Base-by-base conservation (phyloP, 2,329 filamentous ascomycete species). In the Talaromyces funiculosus region DNA sequence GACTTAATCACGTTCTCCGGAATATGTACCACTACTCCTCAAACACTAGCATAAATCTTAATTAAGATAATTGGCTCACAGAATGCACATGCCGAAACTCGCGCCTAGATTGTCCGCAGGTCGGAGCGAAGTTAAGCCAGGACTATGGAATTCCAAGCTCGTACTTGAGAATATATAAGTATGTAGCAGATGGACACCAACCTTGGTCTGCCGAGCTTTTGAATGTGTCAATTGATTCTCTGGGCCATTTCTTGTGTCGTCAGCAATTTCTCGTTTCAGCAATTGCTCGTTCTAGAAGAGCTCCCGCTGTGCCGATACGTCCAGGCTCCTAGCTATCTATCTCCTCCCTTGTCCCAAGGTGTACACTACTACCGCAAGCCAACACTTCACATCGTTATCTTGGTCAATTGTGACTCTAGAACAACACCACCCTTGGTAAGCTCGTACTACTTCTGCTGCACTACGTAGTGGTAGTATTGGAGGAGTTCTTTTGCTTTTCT, bases 91-190 rank as follows among this genome's bases (percentile, higher is more conserved):
- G 51, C 51, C 51, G 51, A 40, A 54, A 40, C 35, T 54, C 51
- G 51, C 51, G 51, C 51, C 51, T 54, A 29, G 16, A 26, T 38
- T 54, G 51, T 54, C 51, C 51, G 51, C 24, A 37, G 35, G 51
- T 54, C 51, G 51, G 51, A 54, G 51, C 51, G 40, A 49, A 18
- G 26, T 31, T 18, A 26, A 20, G n/a, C 20, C 45, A 33, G n/a
- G 47, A 29, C 29, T 51, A 33, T 51, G 10, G 26, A 33, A 22
- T 51, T 51, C 47, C 47, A 35, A 35, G 47, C 29, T 51, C 29
- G 8, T 33, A 35, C 29, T 35, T 20, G 47, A 51, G 5, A 14
- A 33, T 51, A 33, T 43, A 43, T 51, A 51, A 51, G 29, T 14
- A 51, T 9, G 35, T n/a, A n/a, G n/a, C n/a, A 31, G 47, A 31